Base-by-base conservation (phyloP, 148 eudicot genomes). In the Vaccinium macrocarpon region DNA sequence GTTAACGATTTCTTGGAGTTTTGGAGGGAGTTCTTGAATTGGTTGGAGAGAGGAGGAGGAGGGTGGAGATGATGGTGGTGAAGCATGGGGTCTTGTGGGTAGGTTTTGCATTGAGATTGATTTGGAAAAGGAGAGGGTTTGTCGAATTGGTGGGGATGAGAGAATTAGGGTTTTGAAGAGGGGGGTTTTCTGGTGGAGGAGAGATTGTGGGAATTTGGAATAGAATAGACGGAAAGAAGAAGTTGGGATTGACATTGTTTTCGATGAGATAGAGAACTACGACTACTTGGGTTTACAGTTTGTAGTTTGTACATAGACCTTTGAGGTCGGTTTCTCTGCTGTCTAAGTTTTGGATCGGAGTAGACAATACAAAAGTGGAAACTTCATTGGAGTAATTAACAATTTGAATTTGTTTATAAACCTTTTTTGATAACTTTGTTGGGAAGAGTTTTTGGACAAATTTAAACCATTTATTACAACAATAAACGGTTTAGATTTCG, bases 1-100 rank as follows among this genome's bases (percentile, higher is more conserved):
- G 5, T 86, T 90, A 81, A 96, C 79, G 84, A 96, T 96, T 82
- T 96, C 95, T 85, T 91, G 98, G 83, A 96, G 95, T 87, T 93
- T 94, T 2, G 94, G 93, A 12, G 98, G 98, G 10, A 95, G 92
- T 21, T 95, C 94, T 86, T 89, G 91, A 7, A 92, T 76, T 81
- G 93, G 86, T 82, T 94, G 95, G 25, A 88, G 82, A 70, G 91
- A 81, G 38, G 38, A 35, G 13, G 81, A 70, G 5, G 93, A 80
- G 18, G 92, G 57, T 1, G 92, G 66, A 5, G 95, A 72, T 0
- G 94, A 84, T 7, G 88, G 48, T 21, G 90, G 80, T 23, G 86
- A 83, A 25, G 86, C 61, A 0, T 84, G 90, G 76, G 86, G 84
- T 83, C 90, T 92, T 1, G 90, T 87, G 79, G 94, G 87, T 18